phyloP scores from a whole-genome alignment of 345 rosid genomes.

The Salix brachista region DNA sequence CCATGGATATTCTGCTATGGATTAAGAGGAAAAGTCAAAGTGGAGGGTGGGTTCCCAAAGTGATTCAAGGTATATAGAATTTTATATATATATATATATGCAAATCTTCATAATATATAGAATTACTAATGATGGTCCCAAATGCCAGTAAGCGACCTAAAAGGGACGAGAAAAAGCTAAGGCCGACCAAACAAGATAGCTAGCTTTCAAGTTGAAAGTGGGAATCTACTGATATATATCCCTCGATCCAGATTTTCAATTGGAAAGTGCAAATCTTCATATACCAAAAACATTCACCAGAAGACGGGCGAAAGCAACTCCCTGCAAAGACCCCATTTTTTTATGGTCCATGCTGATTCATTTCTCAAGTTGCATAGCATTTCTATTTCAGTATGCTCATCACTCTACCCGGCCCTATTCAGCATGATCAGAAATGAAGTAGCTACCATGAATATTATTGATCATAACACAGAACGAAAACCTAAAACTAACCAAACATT shows the following conservation, averaged over 20 bases:
- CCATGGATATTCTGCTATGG: constrained; percentile 20
- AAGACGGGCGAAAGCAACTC: not conserved
- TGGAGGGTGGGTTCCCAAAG: constrained; percentile 8
- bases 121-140: not conserved
- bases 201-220: constrained; percentile 11
- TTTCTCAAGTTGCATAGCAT: not conserved
- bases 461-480: not conserved
- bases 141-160: not conserved
- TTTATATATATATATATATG: too few species aligned
- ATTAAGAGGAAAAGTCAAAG: not conserved
- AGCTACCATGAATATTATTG: not conserved
- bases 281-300: too few species aligned
- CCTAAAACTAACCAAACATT: constrained; percentile 3
- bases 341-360: too few species aligned
- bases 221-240: constrained; percentile 13
- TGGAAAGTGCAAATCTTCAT: not conserved
- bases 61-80: not conserved
- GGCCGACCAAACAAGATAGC: constrained; percentile 6
- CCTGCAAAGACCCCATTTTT: too few species aligned
- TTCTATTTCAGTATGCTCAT: not conserved
- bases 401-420: too few species aligned
- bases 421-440: not conserved
- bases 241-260: not conserved
- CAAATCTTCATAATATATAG: too few species aligned
- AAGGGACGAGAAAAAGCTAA: not conserved